Percentiles rank a stretch among this genome's conserved stretches.
Evolutionary conservation across 164 flowering plant species (phyloP).

Genomic region (Macadamia integrifolia): DNA sequence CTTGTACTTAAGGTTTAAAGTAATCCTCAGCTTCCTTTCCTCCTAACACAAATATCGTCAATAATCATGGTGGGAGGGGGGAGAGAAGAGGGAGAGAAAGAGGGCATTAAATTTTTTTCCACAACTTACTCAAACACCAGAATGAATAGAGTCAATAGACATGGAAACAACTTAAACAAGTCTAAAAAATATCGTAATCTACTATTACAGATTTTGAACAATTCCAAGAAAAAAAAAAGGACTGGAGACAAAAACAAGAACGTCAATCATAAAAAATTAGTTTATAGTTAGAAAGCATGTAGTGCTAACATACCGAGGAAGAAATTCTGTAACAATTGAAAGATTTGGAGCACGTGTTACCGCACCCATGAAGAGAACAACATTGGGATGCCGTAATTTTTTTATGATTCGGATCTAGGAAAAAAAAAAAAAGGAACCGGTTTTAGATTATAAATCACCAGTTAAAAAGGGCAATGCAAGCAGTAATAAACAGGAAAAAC

Average conservation of each 20-base stretch:
- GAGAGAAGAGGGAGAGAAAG: too few species aligned
- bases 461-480: not conserved
- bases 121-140: not conserved
- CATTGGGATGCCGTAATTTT: constrained; percentile 94
- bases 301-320: constrained; percentile 71
- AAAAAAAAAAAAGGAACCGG: constrained; percentile 4
- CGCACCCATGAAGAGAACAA: constrained; percentile 99
- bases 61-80: too few species aligned
- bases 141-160: not conserved
- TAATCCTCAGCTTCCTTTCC: too few species aligned
- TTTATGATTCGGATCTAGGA: constrained; percentile 81
- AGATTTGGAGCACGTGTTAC: constrained; percentile 92
- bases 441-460: not conserved
- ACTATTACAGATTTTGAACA: not conserved
- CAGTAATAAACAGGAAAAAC: not conserved
- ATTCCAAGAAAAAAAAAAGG: not conserved
- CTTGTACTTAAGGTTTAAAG: too few species aligned
- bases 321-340: constrained; percentile 94
- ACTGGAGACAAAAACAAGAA: too few species aligned
- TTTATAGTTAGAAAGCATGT: not conserved
- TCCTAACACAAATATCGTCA: too few species aligned
- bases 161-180: not conserved
- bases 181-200: not conserved
- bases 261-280: too few species aligned
- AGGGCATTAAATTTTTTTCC: too few species aligned